Evolutionary conservation across 441 rosid species (phyloP), one percentile per base, ranked within the genome.

Genomic region (Dalechampia spathulata): DNA sequence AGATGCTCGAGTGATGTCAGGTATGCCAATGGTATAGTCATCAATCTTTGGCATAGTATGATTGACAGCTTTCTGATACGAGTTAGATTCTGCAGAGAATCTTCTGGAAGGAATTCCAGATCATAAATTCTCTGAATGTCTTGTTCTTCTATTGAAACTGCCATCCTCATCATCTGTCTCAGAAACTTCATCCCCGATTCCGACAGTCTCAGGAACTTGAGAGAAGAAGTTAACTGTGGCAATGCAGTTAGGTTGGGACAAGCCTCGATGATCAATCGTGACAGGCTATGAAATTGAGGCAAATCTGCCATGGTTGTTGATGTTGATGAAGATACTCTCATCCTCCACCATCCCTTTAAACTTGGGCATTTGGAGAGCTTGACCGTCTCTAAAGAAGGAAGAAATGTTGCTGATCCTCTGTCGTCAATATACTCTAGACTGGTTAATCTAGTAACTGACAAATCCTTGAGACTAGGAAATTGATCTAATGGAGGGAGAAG

Each of bases 381-480:
- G 34, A 30, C 5, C 8, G 34, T 30, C 34, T 30, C 34, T 30
- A 30, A 30, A 30, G 34, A 30, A 30, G 34, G 34, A 8, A 30
- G 8, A 8, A 30, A 30, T 30, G 8, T 3, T 30, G 34, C n/a
- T n/a, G n/a, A n/a, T n/a, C n/a, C n/a, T n/a, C n/a, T n/a, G n/a
- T n/a, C n/a, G n/a, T 46, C 63, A 15, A 64, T 55, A 37, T 52
- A 51, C 57, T 74, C 66, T 16, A 54, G 4, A 8, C 34, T 7
- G 6, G 2, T 1, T 20, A 70, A 34, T 0, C 0, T 0, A 1
- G 0, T 0, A 32, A 73, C 41, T 0, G 0, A 0, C 58, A 67
- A 57, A 4, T 15, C 3, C 37, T 46, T 10, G 0, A 70, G 68
- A 34, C 12, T 21, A 17, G 51, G 58, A 23, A 71, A 19, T 6